A percentile compares a stretch with the other conserved stretches of the same genome.
Evolutionary conservation across 2,329 filamentous ascomycete genomes (phyloP).

Genomic region (Epichloe uncinata): DNA sequence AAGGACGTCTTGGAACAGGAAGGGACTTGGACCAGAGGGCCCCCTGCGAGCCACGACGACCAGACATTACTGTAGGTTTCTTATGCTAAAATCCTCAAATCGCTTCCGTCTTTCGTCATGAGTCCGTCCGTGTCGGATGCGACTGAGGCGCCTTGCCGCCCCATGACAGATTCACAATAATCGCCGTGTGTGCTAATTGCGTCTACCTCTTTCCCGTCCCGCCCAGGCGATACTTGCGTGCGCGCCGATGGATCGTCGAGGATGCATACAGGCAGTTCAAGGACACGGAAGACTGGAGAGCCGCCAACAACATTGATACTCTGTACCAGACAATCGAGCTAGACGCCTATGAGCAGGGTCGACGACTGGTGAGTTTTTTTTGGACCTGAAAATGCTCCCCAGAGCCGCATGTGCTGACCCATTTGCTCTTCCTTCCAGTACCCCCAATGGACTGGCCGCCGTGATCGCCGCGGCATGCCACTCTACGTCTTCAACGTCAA

Average conservation of each 20-base stretch:
- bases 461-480: slow-evolving; percentile 82
- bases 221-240: slow-evolving; percentile 70
- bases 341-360: slow-evolving; percentile 68
- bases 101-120: not conserved
- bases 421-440: slow-evolving; percentile 40
- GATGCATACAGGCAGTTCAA: slow-evolving; percentile 77
- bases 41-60: slow-evolving; percentile 56
- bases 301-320: slow-evolving; percentile 61
- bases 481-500: slow-evolving; percentile 84
- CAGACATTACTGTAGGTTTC: slow-evolving; percentile 53
- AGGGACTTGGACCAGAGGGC: slow-evolving; percentile 46
- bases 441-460: slow-evolving; percentile 86
- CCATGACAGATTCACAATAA: too few relatives aligned
- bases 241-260: slow-evolving; percentile 63
- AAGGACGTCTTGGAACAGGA: slow-evolving; percentile 53
- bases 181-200: not conserved
- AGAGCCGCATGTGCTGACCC: not conserved
- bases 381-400: not conserved
- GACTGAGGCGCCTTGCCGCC: too few relatives aligned
- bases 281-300: slow-evolving; percentile 79
- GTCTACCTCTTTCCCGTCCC: slow-evolving; percentile 2
- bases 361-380: slow-evolving; percentile 48
- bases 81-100: not conserved
- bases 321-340: slow-evolving; percentile 81
- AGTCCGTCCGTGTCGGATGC: not conserved